phyloP scores from a whole-genome alignment of 306 rosid genomes.

The Lathyrus sativus region DNA sequence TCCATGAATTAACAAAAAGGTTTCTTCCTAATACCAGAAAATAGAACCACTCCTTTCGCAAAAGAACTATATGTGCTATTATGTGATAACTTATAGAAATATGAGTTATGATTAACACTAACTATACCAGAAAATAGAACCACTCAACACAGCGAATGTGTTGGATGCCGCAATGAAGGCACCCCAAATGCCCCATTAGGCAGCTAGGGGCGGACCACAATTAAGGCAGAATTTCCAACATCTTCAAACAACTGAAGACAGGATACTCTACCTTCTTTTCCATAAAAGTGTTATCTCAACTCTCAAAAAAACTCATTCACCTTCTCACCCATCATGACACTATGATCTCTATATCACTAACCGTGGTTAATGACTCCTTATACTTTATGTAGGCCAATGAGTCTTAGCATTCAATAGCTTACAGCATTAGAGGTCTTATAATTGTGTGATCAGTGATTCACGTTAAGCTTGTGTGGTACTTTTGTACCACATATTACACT shows the following conservation, averaged over 20 bases:
- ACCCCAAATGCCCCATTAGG: not conserved
- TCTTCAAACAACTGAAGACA: not conserved
- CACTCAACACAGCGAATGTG: not conserved
- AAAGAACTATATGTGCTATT: not conserved
- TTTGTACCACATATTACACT: not conserved
- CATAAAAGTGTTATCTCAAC: not conserved
- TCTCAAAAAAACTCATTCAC: slow-evolving; percentile 1
- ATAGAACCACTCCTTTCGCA: not conserved
- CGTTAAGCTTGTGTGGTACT: not conserved
- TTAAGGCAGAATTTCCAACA: not conserved
- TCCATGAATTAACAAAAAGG: not conserved
- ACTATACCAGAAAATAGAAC: slow-evolving; percentile 17
- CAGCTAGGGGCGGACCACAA: not conserved
- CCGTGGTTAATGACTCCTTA: not conserved
- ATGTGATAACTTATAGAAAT: too few relatives aligned
- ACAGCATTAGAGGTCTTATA: not conserved
- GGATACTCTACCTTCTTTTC: not conserved
- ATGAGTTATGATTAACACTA: too few relatives aligned
- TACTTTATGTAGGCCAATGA: not conserved
- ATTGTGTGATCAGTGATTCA: not conserved
- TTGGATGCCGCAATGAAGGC: not conserved
- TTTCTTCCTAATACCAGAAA: slow-evolving; percentile 25
- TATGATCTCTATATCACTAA: not conserved
- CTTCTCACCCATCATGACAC: not conserved
- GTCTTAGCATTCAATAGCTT: not conserved